A percentile compares a stretch with the other conserved stretches of the same genome.
Evolutionary conservation across 371 early-diverging fungal genomes (phyloP).

Genomic region (Amoeboradix gromovi): DNA sequence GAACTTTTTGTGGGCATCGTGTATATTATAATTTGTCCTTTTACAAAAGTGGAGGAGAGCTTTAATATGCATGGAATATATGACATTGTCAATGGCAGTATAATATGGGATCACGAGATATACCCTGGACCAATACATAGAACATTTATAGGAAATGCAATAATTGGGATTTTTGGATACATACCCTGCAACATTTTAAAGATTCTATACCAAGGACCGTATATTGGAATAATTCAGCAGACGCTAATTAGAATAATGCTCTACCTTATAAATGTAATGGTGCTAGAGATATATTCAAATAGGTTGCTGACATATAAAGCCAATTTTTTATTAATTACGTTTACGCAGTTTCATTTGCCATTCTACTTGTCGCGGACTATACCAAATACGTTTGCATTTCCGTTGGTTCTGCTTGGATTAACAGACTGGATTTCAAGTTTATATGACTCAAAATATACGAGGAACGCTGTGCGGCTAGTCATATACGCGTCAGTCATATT

Average conservation of each 20-base stretch:
- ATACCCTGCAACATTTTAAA: not conserved
- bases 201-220: not conserved
- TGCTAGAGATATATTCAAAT: not conserved
- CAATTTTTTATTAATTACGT: not conserved
- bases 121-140: conserved; percentile 83
- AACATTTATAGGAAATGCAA: conserved; percentile 35
- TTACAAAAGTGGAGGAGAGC: conserved; percentile 79
- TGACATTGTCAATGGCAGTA: conserved; percentile 26
- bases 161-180: not conserved
- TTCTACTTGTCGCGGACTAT: conserved; percentile 63
- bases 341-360: conserved; percentile 49
- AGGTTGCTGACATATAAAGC: not conserved
- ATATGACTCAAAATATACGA: not conserved
- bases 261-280: not conserved
- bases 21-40: conserved; percentile 17
- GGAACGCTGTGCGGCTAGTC: conserved; percentile 8
- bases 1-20: not conserved
- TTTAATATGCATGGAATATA: conserved; percentile 73
- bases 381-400: conserved; percentile 54
- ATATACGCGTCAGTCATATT: conserved; percentile 35
- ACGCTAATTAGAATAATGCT: not conserved
- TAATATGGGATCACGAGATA: conserved; percentile 34
- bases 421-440: not conserved
- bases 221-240: not conserved
- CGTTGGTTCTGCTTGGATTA: conserved; percentile 14